Evolutionary conservation across 1,284 basidiomycete species (phyloP), one percentile per base, ranked within the genome.

Genomic region (Ceratobasidium sp.): DNA sequence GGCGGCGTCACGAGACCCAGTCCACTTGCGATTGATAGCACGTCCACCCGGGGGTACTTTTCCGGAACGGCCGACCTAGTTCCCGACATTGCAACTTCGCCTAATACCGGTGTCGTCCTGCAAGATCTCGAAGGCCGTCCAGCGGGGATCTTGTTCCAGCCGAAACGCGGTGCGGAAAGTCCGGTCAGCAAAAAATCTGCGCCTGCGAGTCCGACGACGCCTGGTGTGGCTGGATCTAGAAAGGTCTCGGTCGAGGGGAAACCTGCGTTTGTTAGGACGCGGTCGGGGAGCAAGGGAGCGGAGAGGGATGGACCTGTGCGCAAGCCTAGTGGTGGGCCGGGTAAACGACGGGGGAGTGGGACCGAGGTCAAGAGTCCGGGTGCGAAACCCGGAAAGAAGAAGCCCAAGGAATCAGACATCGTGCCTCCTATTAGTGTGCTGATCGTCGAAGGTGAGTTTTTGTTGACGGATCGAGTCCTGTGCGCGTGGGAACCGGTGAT

Each of bases 401-500:
- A 77, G 65, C 55, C 74, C 32, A 72, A 67, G 8, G 83, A 82
- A 73, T 81, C 83, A 27, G 78, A 77, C 40, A 89, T 96, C 42
- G 89, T 96, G 1, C 96, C 96, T 3, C 96, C 95, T 0, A 96
- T 98, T 76, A 96, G 92, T 75, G 96, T 98, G 0, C 84, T 98
- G 73, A 96, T 98, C 72, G 95, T 98, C 31, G 95, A 98, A 79
- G 95, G 95, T 94, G 71, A 71, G 86, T 81, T 38, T 27, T 0
- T 13, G 32, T 34, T 7, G 25, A 32, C 17, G 17, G 15, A 15
- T 1, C 27, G 8, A 42, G 17, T n/a, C n/a, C n/a, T n/a, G n/a
- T n/a, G n/a, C n/a, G n/a, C n/a, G n/a, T n/a, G n/a, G 45, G 15
- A 0, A 35, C 17, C n/a, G 17, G 17, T 49, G 31, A 35, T 50